These are phyloP conservation scores for Acanthamoeba sp. DNA, from an alignment of 208 protist genomes.

Conservation along the genomic window DNA sequence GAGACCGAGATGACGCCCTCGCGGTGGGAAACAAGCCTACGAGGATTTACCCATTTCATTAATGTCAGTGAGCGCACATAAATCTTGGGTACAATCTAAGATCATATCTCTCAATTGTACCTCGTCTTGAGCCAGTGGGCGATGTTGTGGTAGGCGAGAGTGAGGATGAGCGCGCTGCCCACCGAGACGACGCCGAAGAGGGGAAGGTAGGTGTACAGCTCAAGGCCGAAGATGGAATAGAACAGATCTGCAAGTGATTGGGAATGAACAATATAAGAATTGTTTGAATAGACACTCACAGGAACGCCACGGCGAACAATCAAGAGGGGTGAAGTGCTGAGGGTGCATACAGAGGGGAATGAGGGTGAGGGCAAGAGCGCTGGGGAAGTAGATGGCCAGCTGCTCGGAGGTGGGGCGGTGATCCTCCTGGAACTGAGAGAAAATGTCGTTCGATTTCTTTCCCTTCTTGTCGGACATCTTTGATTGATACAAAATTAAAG, in stretches of 20 bases:
- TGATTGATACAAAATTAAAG: not conserved
- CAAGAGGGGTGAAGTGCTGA: not conserved
- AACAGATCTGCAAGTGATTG: slow-evolving; percentile 20
- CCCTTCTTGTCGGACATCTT: not conserved
- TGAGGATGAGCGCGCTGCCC: slow-evolving; percentile 56
- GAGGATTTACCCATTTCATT: not conserved
- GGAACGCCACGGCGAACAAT: not conserved
- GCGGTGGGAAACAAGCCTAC: slow-evolving; percentile 30
- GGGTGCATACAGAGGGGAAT: slow-evolving; percentile 35
- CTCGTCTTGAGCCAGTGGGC: slow-evolving; percentile 46
- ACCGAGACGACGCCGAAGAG: slow-evolving; percentile 50
- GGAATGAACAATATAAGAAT: not conserved
- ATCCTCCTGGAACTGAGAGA: slow-evolving; percentile 37
- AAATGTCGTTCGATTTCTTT: slow-evolving; percentile 1
- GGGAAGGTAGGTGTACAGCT: not conserved
- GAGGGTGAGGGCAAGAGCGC: slow-evolving; percentile 44
- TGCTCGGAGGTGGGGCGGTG: slow-evolving; percentile 47
- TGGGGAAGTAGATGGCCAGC: slow-evolving; percentile 50
- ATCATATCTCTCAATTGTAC: not conserved
- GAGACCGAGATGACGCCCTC: slow-evolving; percentile 20
- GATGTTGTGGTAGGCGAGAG: slow-evolving; percentile 64
- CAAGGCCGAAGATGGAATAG: slow-evolving; percentile 52
- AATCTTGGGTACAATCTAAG: not conserved
- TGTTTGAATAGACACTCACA: not conserved
- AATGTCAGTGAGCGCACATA: no score